Conservation (phyloP, 768 basidiomycete genomes). For the Serendipita vermifera region DNA sequence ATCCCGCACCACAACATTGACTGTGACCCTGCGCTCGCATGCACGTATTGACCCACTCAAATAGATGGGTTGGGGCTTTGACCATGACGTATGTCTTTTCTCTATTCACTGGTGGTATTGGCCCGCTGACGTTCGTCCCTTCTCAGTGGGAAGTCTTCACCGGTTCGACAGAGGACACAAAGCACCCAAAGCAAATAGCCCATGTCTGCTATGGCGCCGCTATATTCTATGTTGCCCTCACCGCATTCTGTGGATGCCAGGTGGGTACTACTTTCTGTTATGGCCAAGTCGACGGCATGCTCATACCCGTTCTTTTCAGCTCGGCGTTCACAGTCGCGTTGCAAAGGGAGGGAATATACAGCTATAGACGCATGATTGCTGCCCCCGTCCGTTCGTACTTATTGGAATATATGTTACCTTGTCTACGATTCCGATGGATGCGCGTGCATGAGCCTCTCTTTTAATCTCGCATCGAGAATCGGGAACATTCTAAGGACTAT, state of each 20-base stretch:
- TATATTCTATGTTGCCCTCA: constrained; percentile 25
- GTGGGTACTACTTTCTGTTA: constrained; percentile 17
- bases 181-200: constrained; percentile 19
- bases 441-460: too few relatives aligned
- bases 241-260: constrained; percentile 27
- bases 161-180: constrained; percentile 25
- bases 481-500: too few relatives aligned
- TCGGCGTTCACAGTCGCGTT: constrained; percentile 1
- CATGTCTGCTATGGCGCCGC: constrained; percentile 24
- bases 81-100: constrained; percentile 9
- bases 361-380: too few relatives aligned
- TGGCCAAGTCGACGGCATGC: neutral
- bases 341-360: constrained; percentile 12
- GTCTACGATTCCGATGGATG: too few relatives aligned
- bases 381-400: too few relatives aligned
- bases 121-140: neutral
- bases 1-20: too few relatives aligned
- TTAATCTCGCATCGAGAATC: too few relatives aligned
- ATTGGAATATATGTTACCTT: too few relatives aligned
- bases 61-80: constrained; percentile 14
- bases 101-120: neutral
- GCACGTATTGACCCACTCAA: neutral
- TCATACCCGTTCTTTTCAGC: neutral
- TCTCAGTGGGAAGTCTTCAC: constrained; percentile 26
- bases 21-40: neutral